These are phyloP conservation scores for Elongisporangium anandrum DNA, from an alignment of 352 stramenopile species.

Conservation along the genomic window DNA sequence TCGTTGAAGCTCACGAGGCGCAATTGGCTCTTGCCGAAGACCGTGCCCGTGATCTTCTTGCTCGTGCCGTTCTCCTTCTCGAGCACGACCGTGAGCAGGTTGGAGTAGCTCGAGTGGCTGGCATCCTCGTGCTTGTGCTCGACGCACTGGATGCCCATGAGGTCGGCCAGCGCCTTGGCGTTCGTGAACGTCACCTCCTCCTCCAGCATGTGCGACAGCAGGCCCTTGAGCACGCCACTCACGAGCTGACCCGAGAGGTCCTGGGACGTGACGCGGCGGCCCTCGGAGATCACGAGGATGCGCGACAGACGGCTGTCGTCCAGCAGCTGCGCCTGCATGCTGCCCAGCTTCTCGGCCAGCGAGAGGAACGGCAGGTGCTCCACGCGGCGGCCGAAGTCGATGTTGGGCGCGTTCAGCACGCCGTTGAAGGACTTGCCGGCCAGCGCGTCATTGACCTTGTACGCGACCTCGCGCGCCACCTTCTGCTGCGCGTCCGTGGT, in stretches of 20 bases:
- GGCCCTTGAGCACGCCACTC: constrained; percentile 87
- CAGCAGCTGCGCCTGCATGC: constrained; percentile 83
- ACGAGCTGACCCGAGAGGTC: constrained; percentile 84
- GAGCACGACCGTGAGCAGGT: constrained; percentile 91
- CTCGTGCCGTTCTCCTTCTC: constrained; percentile 84
- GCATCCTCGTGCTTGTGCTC: constrained; percentile 88
- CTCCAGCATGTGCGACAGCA: constrained; percentile 88
- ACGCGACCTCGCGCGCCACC: constrained; percentile 86
- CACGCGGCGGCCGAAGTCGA: constrained; percentile 79
- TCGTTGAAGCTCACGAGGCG: constrained; percentile 88
- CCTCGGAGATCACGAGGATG: constrained; percentile 76
- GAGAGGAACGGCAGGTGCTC: constrained; percentile 84
- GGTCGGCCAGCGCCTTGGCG: constrained; percentile 76
- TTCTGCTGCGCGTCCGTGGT: constrained; percentile 94
- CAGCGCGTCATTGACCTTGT: constrained; percentile 91
- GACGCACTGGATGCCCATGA: constrained; percentile 87
- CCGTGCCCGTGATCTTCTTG: constrained; percentile 85
- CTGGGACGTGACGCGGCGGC: constrained; percentile 72
- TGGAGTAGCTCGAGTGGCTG: constrained; percentile 51
- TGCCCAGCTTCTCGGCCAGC: constrained; percentile 90
- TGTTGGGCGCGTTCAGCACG: constrained; percentile 94
- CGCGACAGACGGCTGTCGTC: constrained; percentile 62
- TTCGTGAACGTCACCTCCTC: constrained; percentile 91
- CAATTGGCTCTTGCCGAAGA: constrained; percentile 86
- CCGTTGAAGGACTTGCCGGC: constrained; percentile 90